Evolutionary conservation across 345 rosid species (phyloP), one percentile per base, ranked within the genome.

Genomic region (Murraya paniculata): DNA sequence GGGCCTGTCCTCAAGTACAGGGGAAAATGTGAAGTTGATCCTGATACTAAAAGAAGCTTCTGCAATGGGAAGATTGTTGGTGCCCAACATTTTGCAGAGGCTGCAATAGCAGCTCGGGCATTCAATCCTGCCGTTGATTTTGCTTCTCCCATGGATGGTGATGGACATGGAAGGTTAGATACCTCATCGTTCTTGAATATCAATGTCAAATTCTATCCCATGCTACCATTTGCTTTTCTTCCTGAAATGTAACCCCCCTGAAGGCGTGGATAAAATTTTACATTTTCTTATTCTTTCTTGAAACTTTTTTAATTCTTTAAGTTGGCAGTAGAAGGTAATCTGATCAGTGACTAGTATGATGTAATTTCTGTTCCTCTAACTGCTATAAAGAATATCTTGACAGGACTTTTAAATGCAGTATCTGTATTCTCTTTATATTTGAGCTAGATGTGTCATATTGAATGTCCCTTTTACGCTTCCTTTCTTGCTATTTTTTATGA

Each of bases 61-160:
- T 96, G 99, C 69, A 92, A 96, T 53, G 98, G 99, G 74, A 96
- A 96, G 88, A 90, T 96, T 70, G 87, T 96, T 79, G 99, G 99
- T 61, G 99, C 99, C n/a, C 99, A 96, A 68, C 92, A 94, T 91
- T 96, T 96, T 86, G 98, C 99, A 55, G 87, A 88, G 87, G 99
- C 98, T 16, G 99, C 99, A 65, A 92, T 80, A 83, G 99, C 98
- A 62, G 94, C 98, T 84, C 92, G 97, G 70, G 87, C 90, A 48
- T 94, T 96, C 82, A 94, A 94, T 86, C 97, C 98, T 58, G 83
- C 87, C 45, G 75, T 91, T 67, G 98, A 96, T 88, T 94, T 77
- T 87, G 97, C 95, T 86, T 96, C 98, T 72, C 98, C 99, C 55
- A 58, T 96, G 94, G 99, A 96, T 91, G 98, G 98, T 31, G 99